phyloP scores from a whole-genome alignment of 108 stramenopile species.

The Pseudonitzschia delicatissima region DNA sequence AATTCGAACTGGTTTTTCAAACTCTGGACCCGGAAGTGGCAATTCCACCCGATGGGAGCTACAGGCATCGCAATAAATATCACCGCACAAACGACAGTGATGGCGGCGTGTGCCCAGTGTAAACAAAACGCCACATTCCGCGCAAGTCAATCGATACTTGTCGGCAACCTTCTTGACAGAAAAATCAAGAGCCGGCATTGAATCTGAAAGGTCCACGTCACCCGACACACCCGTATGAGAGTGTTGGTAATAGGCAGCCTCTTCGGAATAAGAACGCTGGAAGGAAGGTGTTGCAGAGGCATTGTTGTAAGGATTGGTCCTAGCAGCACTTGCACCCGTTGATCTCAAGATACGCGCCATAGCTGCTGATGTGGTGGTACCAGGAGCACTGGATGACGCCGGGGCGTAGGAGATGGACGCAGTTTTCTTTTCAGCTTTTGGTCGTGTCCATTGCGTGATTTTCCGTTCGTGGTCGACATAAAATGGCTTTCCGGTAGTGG shows the following conservation, averaged over 20 bases:
- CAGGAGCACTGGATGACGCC: slow-evolving; percentile 10
- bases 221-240: slow-evolving; percentile 21
- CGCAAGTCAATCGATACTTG: slow-evolving; percentile 49
- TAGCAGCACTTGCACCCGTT: background rate
- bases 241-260: slow-evolving; percentile 42
- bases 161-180: slow-evolving; percentile 65
- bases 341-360: slow-evolving; percentile 29
- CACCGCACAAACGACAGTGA: slow-evolving; percentile 94
- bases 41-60: slow-evolving; percentile 51
- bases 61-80: slow-evolving; percentile 90
- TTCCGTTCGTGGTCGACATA: slow-evolving; percentile 86
- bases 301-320: background rate
- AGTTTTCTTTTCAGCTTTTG: slow-evolving; percentile 29
- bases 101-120: slow-evolving; percentile 79
- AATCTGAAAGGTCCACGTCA: slow-evolving; percentile 49
- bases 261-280: slow-evolving; percentile 38
- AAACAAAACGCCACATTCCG: slow-evolving; percentile 49
- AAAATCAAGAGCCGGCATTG: slow-evolving; percentile 62
- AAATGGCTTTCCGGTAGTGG: slow-evolving; percentile 70
- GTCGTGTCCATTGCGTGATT: slow-evolving; percentile 76
- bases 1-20: slow-evolving; percentile 64
- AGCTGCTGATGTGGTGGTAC: slow-evolving; percentile 26
- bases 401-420: slow-evolving; percentile 22
- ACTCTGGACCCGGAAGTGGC: slow-evolving; percentile 70
- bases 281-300: background rate